These are phyloP conservation scores for Wallacemonas sp. DNA, from an alignment of 208 protist species.

Conservation along the genomic window DNA sequence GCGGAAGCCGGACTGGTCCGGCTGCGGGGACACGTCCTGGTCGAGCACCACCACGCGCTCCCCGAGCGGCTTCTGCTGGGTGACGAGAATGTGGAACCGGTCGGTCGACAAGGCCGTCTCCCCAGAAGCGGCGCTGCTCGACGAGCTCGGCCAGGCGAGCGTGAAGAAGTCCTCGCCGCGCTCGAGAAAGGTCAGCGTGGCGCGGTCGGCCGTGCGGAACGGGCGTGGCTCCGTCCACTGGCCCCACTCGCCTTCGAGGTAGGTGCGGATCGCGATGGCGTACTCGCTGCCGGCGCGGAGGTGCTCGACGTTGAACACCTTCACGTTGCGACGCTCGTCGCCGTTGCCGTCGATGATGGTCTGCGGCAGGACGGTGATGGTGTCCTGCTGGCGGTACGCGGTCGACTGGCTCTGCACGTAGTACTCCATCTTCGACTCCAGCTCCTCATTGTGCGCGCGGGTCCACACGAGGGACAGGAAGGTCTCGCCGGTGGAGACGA, in stretches of 20 bases:
- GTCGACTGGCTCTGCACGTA: constrained; percentile 50
- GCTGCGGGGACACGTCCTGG: constrained; percentile 40
- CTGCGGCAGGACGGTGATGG: constrained; percentile 25
- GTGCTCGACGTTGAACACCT: constrained; percentile 66
- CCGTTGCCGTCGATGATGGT: constrained; percentile 13
- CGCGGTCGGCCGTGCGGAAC: constrained; percentile 55
- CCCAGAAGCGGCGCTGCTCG: background rate
- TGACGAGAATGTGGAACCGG: constrained; percentile 49
- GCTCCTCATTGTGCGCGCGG: constrained; percentile 44
- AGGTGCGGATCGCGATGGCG: constrained; percentile 63
- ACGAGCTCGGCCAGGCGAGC: constrained; percentile 51
- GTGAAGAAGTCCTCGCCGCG: constrained; percentile 91
- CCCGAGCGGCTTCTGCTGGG: constrained; percentile 28
- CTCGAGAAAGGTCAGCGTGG: constrained; percentile 61
- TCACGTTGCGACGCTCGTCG: constrained; percentile 18
- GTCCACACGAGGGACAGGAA: constrained; percentile 83
- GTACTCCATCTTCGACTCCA: constrained; percentile 77
- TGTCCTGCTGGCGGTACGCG: constrained; percentile 51
- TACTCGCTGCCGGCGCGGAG: constrained; percentile 74
- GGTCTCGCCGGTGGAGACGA: constrained; percentile 68
- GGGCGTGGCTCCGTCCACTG: constrained; percentile 74
- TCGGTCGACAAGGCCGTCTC: background rate
- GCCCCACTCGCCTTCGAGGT: constrained; percentile 82
- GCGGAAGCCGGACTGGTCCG: constrained; percentile 62
- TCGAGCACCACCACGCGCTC: constrained; percentile 54